Conservation (phyloP, 129 eudicot genomes). For the Centrapalus pauciflorus region DNA sequence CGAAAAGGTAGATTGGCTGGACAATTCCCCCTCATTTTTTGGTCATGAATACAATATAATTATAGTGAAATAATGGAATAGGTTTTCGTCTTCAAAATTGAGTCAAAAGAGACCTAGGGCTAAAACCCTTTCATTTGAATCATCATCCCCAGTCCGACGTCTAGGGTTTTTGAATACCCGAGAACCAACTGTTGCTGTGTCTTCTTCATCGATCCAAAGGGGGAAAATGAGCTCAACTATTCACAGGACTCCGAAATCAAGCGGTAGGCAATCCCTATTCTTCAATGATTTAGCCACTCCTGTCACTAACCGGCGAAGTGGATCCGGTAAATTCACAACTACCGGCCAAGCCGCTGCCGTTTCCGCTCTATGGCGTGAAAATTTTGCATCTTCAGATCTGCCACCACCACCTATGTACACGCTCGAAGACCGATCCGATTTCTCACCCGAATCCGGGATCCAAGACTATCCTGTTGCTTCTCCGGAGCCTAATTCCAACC, state of each 20-base stretch:
- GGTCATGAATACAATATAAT: background rate
- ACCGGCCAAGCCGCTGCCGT: constrained; percentile 98
- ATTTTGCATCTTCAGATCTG: constrained; percentile 78
- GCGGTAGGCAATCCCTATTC: constrained; percentile 62
- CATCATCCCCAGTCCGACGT: background rate
- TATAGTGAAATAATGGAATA: background rate
- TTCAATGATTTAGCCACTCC: constrained; percentile 87
- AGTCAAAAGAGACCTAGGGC: background rate
- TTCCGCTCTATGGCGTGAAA: constrained; percentile 96
- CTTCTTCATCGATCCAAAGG: background rate
- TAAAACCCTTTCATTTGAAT: constrained; percentile 3
- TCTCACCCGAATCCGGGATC: constrained; percentile 79
- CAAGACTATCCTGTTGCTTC: constrained; percentile 58
- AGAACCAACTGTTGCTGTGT: background rate
- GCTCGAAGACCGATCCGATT: constrained; percentile 83
- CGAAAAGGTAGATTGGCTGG: no score
- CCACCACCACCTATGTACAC: constrained; percentile 93
- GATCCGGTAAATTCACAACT: constrained; percentile 61
- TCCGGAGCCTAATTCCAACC: constrained; percentile 63
- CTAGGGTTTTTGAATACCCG: constrained; percentile 10
- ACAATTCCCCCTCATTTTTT: background rate
- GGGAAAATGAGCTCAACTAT: constrained; percentile 46
- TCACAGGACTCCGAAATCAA: constrained; percentile 79
- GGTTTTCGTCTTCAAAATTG: background rate
- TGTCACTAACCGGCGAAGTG: constrained; percentile 55